Conservation (phyloP, 2,329 filamentous ascomycete species). For the Fusarium hostae region DNA sequence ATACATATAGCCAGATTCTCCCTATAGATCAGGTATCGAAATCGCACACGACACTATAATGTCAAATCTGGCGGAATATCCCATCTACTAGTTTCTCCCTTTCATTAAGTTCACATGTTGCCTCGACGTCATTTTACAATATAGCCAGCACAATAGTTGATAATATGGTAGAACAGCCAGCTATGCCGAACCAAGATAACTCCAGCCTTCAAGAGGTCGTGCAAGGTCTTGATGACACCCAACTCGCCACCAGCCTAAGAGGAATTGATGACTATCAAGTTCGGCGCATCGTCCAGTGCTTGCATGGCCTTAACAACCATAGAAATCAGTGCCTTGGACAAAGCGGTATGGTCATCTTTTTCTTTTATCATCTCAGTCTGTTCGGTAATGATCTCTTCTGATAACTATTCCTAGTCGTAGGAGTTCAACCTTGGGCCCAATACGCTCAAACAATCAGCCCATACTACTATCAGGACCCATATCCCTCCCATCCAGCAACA, state of each 20-base stretch:
- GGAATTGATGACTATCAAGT: background rate
- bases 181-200: background rate
- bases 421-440: background rate
- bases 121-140: accelerated
- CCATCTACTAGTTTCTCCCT: accelerated
- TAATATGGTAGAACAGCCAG: background rate
- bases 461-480: background rate
- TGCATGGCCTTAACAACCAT: background rate
- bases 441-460: background rate
- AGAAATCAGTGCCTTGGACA: background rate
- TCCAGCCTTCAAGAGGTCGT: background rate
- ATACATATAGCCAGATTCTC: accelerated
- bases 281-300: background rate
- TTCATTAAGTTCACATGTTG: accelerated
- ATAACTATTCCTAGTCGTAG: background rate
- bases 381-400: background rate
- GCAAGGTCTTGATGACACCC: background rate
- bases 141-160: no score
- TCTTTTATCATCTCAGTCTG: accelerated
- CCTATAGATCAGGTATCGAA: background rate
- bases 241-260: background rate
- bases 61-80: accelerated
- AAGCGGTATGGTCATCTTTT: background rate
- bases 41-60: background rate
- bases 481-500: background rate